Evolutionary conservation across 768 basidiomycete genomes (phyloP), one percentile per base, ranked within the genome.

Genomic region (Suillus fuscotomentosus): DNA sequence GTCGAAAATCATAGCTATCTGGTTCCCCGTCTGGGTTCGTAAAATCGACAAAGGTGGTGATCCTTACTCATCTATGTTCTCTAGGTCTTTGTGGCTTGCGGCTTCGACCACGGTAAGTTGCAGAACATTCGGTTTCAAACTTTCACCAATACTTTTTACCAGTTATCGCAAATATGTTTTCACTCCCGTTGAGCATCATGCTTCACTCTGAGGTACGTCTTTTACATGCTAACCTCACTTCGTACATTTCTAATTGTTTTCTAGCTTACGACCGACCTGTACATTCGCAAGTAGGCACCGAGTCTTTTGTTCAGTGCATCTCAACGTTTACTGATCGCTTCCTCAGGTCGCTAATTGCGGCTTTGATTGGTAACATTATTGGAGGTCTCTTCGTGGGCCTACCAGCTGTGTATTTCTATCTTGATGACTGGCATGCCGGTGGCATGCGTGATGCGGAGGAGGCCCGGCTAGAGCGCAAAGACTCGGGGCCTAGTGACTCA

Each of bases 121-220:
- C 47, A 10, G n/a, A 36, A 22, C 36, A 22, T 15, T 34, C 51
- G 51, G 54, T 42, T 8, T 14, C 27, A 8, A 5, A 9, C n/a
- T 10, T 57, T 41, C 65, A 51, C 48, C n/a, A 8, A 39, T 61
- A 57, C 20, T 39, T 60, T 38, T 39, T 42, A 53, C 17, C 54
- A 88, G 88, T 89, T 11, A 77, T 89, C 34, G 90, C 90, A 22
- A 91, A 91, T 71, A 91, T 91, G 90, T 91, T 87, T 72, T 89
- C 85, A 4, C 76, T 91, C 9, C 88, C 88, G 0, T 72, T 91
- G 43, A 82, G 88, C 10, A 90, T 91, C 41, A 86, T 91, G 83
- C 86, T 90, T 69, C 83, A 86, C 27, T 86, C 88, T 34, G 75
- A 85, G 60, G 89, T 89, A 72, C 68, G 86, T 75, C 15, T 61